Conservation (phyloP, 2,329 filamentous ascomycete genomes). For the Ampelomyces quisqualis region DNA sequence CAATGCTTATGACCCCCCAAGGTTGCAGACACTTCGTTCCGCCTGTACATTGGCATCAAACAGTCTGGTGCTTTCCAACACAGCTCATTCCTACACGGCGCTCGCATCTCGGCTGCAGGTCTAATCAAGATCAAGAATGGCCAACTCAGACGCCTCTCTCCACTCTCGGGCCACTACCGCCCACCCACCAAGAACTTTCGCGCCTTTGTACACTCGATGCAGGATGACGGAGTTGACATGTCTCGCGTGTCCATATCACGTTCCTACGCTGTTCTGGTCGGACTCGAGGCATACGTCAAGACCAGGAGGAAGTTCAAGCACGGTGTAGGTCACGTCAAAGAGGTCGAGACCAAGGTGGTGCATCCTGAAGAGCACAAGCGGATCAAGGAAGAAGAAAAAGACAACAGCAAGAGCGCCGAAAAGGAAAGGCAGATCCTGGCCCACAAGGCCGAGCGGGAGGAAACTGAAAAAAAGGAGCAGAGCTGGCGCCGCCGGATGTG, state of each 20-base stretch:
- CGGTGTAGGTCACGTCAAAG: conserved; percentile 52
- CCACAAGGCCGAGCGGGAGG: conserved; percentile 48
- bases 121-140: conserved; percentile 83
- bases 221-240: conserved; percentile 75
- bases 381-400: conserved; percentile 51
- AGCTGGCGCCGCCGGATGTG: conserved; percentile 36
- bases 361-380: conserved; percentile 59
- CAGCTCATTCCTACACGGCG: conserved; percentile 82
- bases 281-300: conserved; percentile 76
- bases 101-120: conserved; percentile 78
- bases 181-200: conserved; percentile 82
- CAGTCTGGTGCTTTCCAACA: conserved; percentile 86
- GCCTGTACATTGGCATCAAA: conserved; percentile 88
- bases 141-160: conserved; percentile 70
- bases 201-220: conserved; percentile 73
- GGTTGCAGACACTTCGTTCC: conserved; percentile 77
- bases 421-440: conserved; percentile 58
- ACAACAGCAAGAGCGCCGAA: conserved; percentile 62
- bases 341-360: conserved; percentile 60
- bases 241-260: conserved; percentile 74
- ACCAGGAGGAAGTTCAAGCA: conserved; percentile 65
- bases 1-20: conserved; percentile 9
- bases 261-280: conserved; percentile 78
- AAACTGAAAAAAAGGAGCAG: conserved; percentile 42
- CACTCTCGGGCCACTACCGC: conserved; percentile 73